Conservation (phyloP, 345 rosid genomes). For the Populus deltoides region DNA sequence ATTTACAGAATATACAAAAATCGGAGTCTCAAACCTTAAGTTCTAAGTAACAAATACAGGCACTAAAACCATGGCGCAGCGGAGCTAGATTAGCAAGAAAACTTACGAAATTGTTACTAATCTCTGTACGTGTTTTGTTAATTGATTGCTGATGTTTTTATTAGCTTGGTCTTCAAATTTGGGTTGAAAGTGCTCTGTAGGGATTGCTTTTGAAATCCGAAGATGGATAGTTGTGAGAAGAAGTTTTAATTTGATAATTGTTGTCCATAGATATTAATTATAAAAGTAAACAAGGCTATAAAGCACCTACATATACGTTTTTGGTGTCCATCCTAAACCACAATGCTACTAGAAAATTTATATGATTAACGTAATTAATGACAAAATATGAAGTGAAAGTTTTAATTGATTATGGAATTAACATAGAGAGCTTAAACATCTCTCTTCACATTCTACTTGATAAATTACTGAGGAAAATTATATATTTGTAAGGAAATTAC, state of each 20-base stretch:
- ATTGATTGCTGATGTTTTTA: neutral
- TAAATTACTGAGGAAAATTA: too few species aligned
- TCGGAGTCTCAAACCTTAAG: neutral
- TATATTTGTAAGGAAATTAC: too few species aligned
- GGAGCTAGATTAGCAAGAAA: too few species aligned
- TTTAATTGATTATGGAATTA: too few species aligned
- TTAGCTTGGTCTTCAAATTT: neutral
- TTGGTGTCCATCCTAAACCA: neutral
- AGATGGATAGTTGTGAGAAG: neutral
- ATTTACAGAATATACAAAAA: neutral
- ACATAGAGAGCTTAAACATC: too few species aligned
- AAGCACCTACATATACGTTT: neutral
- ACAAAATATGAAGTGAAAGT: too few species aligned
- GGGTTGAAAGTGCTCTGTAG: neutral
- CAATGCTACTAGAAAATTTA: neutral
- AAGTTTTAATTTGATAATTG: neutral
- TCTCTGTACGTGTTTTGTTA: neutral
- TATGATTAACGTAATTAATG: too few species aligned
- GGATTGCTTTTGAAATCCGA: neutral
- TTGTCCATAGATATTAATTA: neutral
- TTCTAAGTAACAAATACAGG: neutral
- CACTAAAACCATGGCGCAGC: neutral
- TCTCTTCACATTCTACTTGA: too few species aligned
- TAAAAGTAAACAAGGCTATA: neutral
- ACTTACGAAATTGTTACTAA: neutral